Evolutionary conservation across 495 filamentous ascomycete genomes (phyloP), one percentile per base, ranked within the genome.

Genomic region (Penicillium tannophilum): DNA sequence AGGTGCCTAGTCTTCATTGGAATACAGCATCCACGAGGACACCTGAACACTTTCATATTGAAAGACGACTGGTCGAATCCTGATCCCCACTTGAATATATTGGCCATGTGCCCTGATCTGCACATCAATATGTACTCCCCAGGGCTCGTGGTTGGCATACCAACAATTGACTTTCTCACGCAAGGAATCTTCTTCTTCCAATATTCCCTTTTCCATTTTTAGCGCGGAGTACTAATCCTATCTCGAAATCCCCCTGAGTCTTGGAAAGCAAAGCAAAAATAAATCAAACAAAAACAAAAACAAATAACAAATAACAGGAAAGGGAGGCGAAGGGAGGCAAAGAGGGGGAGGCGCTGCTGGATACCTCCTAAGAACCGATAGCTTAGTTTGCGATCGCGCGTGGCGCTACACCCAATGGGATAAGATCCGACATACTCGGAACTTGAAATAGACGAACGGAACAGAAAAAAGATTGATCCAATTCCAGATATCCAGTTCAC

Each of bases 1-100:
- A 70, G 67, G 67, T 46, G 58, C 33, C 59, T 63, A 60, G 67
- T 65, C 62, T 56, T 67, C 64, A 70, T 67, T 70, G 67, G 55
- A 70, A 70, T 68, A 35, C 19, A 23, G 51, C 19, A 59, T 52
- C 64, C 63, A 69, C 63, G 66, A 64, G 64, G 64, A 63, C 56
- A 58, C 41, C 23, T 50, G 56, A 26, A 14, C 48, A 36, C 42
- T 46, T 17, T 48, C 43, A 31, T 59, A 36, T 36, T 12, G 16
- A 20, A 23, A 46, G 17, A 45, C 31, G 54, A 65, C 63, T 56
- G 49, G 58, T 63, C 63, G 49, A 36, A 53, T 59, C 14, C 7
- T 43, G 36, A 28, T 44, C 23, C 50, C 48, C 36, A 54, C 28
- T 33, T 48, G 23, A 42, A 63, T 57, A 61, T 56, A 61, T 59